Conservation (phyloP, 371 early-diverging fungal species). For the Nematocida ironsii region DNA sequence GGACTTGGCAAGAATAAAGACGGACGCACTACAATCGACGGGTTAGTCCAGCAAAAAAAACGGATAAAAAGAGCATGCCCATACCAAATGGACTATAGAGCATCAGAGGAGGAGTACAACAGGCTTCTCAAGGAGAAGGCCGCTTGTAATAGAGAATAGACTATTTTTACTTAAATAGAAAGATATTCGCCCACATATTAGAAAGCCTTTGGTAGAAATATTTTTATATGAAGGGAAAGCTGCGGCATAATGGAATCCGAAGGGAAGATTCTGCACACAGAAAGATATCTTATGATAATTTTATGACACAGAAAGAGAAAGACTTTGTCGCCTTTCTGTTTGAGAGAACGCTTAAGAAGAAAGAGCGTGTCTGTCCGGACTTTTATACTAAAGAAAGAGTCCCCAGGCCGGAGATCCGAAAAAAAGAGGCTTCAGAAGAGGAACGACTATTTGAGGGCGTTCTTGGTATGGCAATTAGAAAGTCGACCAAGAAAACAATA, state of each 20-base stretch:
- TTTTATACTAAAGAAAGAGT: constrained; percentile 39
- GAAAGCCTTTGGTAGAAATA: neutral
- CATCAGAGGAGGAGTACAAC: constrained; percentile 37
- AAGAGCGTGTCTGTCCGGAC: constrained; percentile 31
- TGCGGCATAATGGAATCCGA: neutral
- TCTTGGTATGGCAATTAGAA: constrained; percentile 41
- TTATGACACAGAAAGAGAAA: constrained; percentile 58
- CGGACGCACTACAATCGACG: constrained; percentile 29
- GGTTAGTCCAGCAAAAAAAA: constrained; percentile 12
- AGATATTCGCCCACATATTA: neutral
- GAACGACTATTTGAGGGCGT: constrained; percentile 45
- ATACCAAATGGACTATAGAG: constrained; percentile 3
- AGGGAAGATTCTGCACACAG: neutral
- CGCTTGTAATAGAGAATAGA: neutral
- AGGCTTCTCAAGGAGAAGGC: neutral
- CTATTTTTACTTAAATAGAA: neutral
- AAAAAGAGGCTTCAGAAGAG: constrained; percentile 12
- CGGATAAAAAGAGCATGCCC: neutral
- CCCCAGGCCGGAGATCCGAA: neutral
- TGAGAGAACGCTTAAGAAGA: constrained; percentile 26
- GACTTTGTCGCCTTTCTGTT: constrained; percentile 54
- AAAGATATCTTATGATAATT: constrained; percentile 8
- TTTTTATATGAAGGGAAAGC: constrained; percentile 52
- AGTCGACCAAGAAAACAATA: constrained; percentile 32
- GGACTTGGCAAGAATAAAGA: constrained; percentile 51